phyloP scores from a whole-genome alignment of 2,329 filamentous ascomycete species.

The Hypoxylon sp. region DNA sequence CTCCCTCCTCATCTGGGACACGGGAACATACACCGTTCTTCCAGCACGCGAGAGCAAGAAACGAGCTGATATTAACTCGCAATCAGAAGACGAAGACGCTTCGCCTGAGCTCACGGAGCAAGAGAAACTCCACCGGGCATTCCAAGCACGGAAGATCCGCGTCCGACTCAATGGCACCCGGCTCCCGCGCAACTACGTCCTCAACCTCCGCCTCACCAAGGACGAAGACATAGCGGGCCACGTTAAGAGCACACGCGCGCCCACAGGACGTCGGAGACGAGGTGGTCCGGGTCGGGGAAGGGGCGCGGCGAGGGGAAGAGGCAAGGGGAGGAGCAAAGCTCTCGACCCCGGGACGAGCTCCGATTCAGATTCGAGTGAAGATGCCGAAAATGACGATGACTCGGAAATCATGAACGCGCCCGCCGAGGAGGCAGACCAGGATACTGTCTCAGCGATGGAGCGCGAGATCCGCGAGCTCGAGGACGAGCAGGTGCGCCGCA shows the following conservation, averaged over 20 bases:
- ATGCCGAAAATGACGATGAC: constrained; percentile 30
- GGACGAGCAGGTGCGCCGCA: constrained; percentile 68
- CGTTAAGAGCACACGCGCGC: constrained; percentile 48
- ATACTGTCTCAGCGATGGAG: constrained; percentile 56
- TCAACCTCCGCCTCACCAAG: constrained; percentile 67
- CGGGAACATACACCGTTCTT: constrained; percentile 70
- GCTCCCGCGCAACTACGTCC: constrained; percentile 67
- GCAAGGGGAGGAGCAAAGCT: constrained; percentile 31
- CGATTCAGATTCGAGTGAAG: constrained; percentile 32
- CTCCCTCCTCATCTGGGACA: constrained; percentile 75
- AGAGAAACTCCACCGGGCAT: constrained; percentile 66
- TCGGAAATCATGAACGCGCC: constrained; percentile 45
- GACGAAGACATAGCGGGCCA: constrained; percentile 58
- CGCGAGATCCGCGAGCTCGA: constrained; percentile 62
- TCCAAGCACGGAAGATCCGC: constrained; percentile 69
- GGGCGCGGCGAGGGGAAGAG: constrained; percentile 2
- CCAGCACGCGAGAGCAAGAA: constrained; percentile 57
- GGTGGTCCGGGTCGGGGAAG: constrained; percentile 41
- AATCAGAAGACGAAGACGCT: constrained; percentile 53
- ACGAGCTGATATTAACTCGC: constrained; percentile 51
- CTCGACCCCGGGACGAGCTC: constrained; percentile 30
- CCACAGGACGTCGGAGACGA: constrained; percentile 49
- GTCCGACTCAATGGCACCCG: constrained; percentile 68
- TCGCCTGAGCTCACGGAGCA: constrained; percentile 55
- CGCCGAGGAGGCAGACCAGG: constrained; percentile 37